Percentiles rank a stretch among this genome's conserved stretches.
phyloP scores from a whole-genome alignment of 495 filamentous ascomycete species.

The Penicillium tannophilum region DNA sequence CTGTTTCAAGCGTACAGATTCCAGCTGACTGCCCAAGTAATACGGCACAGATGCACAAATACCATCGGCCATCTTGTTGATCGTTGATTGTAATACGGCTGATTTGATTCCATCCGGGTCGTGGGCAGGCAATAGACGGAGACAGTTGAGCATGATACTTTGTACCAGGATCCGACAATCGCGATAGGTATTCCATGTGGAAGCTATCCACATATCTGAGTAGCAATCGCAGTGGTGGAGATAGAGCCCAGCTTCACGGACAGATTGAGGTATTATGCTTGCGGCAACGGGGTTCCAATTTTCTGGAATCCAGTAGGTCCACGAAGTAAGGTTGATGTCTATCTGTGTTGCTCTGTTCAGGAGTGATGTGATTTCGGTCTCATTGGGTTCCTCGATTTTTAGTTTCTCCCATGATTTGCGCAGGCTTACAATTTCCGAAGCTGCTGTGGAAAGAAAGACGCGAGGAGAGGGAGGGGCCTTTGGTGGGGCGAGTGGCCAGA shows the following conservation, averaged over 20 bases:
- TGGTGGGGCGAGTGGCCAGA: constrained; percentile 30
- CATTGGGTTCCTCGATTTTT: constrained; percentile 1
- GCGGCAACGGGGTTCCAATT: constrained; percentile 37
- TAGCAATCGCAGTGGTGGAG: constrained; percentile 61
- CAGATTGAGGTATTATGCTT: constrained; percentile 35
- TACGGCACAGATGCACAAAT: constrained; percentile 47
- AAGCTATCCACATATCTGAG: constrained; percentile 58
- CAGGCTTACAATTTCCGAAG: constrained; percentile 32
- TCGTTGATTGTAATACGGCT: constrained; percentile 13
- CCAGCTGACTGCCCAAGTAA: constrained; percentile 42
- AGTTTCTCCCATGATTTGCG: constrained; percentile 30
- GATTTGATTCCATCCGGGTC: constrained; percentile 13
- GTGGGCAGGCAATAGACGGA: constrained; percentile 21
- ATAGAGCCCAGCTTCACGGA: constrained; percentile 43
- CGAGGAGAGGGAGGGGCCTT: constrained; percentile 20
- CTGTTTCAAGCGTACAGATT: constrained; percentile 31
- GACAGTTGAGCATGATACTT: constrained; percentile 48
- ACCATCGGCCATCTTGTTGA: constrained; percentile 38
- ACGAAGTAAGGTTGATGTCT: constrained; percentile 31
- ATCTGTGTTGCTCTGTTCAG: constrained; percentile 30
- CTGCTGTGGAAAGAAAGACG: constrained; percentile 25
- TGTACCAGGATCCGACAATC: constrained; percentile 58
- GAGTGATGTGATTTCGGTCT: constrained; percentile 19
- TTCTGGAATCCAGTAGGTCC: constrained; percentile 31
- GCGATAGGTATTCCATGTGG: constrained; percentile 66